These are phyloP conservation scores for Alternaria consortialis DNA, from an alignment of 2,329 filamentous ascomycete genomes.

Conservation along the genomic window DNA sequence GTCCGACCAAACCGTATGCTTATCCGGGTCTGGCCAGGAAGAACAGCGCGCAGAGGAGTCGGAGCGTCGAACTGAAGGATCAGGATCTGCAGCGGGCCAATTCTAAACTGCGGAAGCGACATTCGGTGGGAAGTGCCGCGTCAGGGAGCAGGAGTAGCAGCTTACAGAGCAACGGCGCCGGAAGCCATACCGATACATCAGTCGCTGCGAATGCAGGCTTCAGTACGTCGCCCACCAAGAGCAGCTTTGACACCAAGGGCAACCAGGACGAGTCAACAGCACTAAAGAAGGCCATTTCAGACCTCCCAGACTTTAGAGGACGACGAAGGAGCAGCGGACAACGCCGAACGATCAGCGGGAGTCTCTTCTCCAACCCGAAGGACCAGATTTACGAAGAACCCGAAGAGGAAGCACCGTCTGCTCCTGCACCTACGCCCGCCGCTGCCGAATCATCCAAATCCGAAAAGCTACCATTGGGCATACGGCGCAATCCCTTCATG, in stretches of 20 bases:
- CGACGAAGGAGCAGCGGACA: slow-evolving; percentile 69
- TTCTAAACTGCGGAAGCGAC: slow-evolving; percentile 46
- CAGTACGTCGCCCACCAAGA: slow-evolving; percentile 32
- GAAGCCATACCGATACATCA: slow-evolving; percentile 42
- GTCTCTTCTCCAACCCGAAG: slow-evolving; percentile 72
- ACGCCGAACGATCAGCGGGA: slow-evolving; percentile 75
- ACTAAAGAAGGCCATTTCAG: slow-evolving; percentile 44
- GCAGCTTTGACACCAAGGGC: slow-evolving; percentile 23
- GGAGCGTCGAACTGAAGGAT: slow-evolving; percentile 49
- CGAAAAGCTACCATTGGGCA: slow-evolving; percentile 56
- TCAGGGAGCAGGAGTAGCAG: slow-evolving; percentile 50
- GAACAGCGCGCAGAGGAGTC: slow-evolving; percentile 71
- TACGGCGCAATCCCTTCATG: slow-evolving; percentile 72
- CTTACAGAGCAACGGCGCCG: slow-evolving; percentile 48
- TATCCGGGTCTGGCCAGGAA: slow-evolving; percentile 72
- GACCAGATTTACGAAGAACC: slow-evolving; percentile 93
- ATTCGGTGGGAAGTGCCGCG: slow-evolving; percentile 48
- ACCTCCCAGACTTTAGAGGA: slow-evolving; percentile 41
- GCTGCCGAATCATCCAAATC: slow-evolving; percentile 43
- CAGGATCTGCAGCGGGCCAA: slow-evolving; percentile 45
- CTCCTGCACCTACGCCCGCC: slow-evolving; percentile 38
- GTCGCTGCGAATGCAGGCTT: slow-evolving; percentile 15
- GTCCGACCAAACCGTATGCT: slow-evolving; percentile 56
- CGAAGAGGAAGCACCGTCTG: slow-evolving; percentile 56
- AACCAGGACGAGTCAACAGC: slow-evolving; percentile 44